Evolutionary conservation across 768 basidiomycete species (phyloP), one percentile per base, ranked within the genome.

Genomic region (Kwoniella mangroviensis): DNA sequence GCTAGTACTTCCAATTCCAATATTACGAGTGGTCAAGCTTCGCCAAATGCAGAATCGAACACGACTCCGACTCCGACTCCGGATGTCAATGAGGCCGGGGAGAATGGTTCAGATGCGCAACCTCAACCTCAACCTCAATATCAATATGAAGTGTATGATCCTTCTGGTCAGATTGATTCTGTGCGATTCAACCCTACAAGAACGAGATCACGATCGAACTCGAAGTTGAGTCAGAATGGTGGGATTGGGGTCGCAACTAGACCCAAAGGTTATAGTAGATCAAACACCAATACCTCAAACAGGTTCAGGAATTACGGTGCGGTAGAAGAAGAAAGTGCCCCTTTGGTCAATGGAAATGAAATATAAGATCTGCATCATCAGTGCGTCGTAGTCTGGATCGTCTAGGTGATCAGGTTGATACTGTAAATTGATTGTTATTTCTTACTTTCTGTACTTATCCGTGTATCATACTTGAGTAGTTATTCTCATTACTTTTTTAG

Each of bases 101-200:
- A 28, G 53, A 49, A 57, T 54, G 49, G 26, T 34, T 7, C 34
- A 34, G 34, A 34, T 34, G 4, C 3, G 6, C 34, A 34, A 34
- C 34, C 34, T 34, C 59, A 61, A 42, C 59, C 12, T 19, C 59
- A 61, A 61, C 34, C 59, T 24, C 42, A 24, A 22, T 54, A n/a
- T 43, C 57, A 59, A 17, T 70, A 65, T 40, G n/a, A 60, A 45
- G 54, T 70, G 4, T 73, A 70, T 43, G 68, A 73, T 15, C 64
- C 72, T 3, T 55, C 60, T 12, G 67, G 69, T 17, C 17, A 55
- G 4, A 51, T 65, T 10, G 42, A 65, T 4, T 28, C 49, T 6
- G 63, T 65, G n/a, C 28, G 56, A 26, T 26, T 65, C 21, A 58
- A 66, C n/a, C 21, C 52, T 15, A 45, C 26, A 17, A 65, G 34